Base-by-base conservation (phyloP, 1,139 yeast species). In the Candida anutae region DNA sequence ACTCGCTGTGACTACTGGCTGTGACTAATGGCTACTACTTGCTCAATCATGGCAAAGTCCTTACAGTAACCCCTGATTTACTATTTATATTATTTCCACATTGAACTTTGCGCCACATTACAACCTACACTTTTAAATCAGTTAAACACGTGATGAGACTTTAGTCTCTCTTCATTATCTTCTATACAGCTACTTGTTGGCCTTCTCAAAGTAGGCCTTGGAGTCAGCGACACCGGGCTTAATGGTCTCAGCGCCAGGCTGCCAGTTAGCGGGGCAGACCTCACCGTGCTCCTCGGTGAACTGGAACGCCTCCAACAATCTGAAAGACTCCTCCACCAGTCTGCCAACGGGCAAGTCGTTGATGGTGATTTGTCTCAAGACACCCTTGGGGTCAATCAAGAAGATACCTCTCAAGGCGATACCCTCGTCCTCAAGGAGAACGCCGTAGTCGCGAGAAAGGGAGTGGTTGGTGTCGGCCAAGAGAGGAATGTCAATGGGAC, bases 191-290 rank as follows among this genome's bases (percentile, higher is more conserved):
- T 36, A 39, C 39, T 56, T 42, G 65, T 73, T 70, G 42, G 68
- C 77, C 62, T 72, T 69, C 45, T 56, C 54, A 58, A 83, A 83
- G 82, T 81, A 83, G 55, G 76, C 83, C 72, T 82, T 81, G 48
- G 95, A 82, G 49, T 71, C 76, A 32, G 62, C 71, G 48, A 85
- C 90, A 49, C 73, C 81, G 53, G 95, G 90, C 66, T 82, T 80
- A 71, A 88, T 88, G 66, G 95, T 83, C 54, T 83, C 94, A 39
- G 85, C 62, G 69, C 97, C 97, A 67, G 93, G 88, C 50, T 84
- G 83, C 97, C 98, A 90, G 93, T 87, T 88, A 61, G 97, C 96
- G 51, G 96, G 96, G 69, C 95, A 84, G 46, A 90, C 97, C 68
- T 90, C 95, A 68, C 97, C 95, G 76, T 88, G 69, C 74, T 84